A percentile compares a stretch with the other conserved stretches of the same genome.
phyloP scores from a whole-genome alignment of 2,329 filamentous ascomycete genomes.

The Akanthomyces muscarius region DNA sequence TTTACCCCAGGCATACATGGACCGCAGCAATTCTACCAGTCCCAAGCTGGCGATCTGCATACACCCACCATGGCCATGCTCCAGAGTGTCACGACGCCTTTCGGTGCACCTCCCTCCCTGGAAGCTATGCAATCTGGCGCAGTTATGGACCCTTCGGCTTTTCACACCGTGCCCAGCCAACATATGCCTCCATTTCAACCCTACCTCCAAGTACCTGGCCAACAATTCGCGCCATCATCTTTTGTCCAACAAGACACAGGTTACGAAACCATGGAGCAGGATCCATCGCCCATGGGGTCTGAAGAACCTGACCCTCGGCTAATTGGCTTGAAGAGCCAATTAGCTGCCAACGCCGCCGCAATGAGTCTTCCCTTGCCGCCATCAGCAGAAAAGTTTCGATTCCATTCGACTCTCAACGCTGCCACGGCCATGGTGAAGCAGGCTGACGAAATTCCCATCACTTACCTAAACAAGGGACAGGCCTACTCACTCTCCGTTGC shows the following conservation, averaged over 20 bases:
- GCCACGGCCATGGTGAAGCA: conserved; percentile 95
- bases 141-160: conserved; percentile 62
- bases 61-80: conserved; percentile 72
- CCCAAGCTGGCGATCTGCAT: conserved; percentile 80
- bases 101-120: conserved; percentile 72
- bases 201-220: conserved; percentile 58
- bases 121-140: conserved; percentile 58
- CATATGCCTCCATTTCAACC: conserved; percentile 66
- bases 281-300: conserved; percentile 63
- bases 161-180: conserved; percentile 58
- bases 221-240: conserved; percentile 68
- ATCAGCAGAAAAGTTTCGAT: conserved; percentile 73
- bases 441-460: conserved; percentile 87
- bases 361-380: conserved; percentile 46
- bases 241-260: conserved; percentile 78
- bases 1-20: conserved; percentile 82
- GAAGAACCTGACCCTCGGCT: conserved; percentile 44
- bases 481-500: conserved; percentile 83
- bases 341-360: conserved; percentile 54
- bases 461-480: conserved; percentile 96
- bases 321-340: conserved; percentile 44
- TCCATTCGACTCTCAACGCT: conserved; percentile 83
- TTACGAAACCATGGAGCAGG: conserved; percentile 76
- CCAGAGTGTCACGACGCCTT: conserved; percentile 73
- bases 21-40: conserved; percentile 75